These are phyloP conservation scores for Bryoglossum gracile DNA, from an alignment of 495 filamentous ascomycete species.

Conservation along the genomic window DNA sequence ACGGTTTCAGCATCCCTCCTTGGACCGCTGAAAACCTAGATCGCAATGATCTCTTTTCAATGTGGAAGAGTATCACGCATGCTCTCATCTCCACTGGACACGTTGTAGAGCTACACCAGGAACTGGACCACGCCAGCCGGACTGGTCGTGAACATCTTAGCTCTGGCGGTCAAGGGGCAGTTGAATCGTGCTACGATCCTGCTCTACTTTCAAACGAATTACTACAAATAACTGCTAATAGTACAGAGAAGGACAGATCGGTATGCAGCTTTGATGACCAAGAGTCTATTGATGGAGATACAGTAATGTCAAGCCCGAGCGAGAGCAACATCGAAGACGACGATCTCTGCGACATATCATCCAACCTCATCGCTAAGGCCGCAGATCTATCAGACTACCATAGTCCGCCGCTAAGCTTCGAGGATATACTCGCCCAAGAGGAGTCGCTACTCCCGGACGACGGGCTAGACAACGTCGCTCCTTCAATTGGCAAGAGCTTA, in stretches of 20 bases:
- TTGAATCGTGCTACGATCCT: slow-evolving; percentile 11
- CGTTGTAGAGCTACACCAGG: slow-evolving; percentile 5
- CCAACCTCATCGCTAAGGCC: slow-evolving; percentile 6
- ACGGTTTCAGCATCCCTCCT: slow-evolving; percentile 4
- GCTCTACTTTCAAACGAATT: slow-evolving; percentile 6
- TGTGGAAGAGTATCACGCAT: slow-evolving; percentile 6
- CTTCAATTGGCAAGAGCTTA: slow-evolving; percentile 1
- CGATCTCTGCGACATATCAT: slow-evolving; percentile 10
- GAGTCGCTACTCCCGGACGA: slow-evolving; percentile 2
- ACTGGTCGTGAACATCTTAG: slow-evolving; percentile 7
- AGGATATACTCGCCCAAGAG: background rate
- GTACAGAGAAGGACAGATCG: slow-evolving; percentile 8
- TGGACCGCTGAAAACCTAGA: slow-evolving; percentile 6
- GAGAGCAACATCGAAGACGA: slow-evolving; percentile 11
- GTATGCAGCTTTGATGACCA: background rate
- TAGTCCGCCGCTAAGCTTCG: slow-evolving; percentile 1
- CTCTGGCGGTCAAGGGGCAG: slow-evolving; percentile 4
- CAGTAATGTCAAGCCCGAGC: slow-evolving; percentile 2
- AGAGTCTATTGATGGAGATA: slow-evolving; percentile 9
- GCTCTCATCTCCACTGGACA: slow-evolving; percentile 6
- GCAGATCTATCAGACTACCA: slow-evolving; percentile 10
- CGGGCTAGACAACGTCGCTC: background rate
- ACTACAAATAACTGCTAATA: slow-evolving; percentile 11
- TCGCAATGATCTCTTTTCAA: slow-evolving; percentile 8
- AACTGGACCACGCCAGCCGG: slow-evolving; percentile 8